These are phyloP conservation scores for Thalia dealbata DNA, from an alignment of 176 grass and related monocot genomes.

Conservation along the genomic window DNA sequence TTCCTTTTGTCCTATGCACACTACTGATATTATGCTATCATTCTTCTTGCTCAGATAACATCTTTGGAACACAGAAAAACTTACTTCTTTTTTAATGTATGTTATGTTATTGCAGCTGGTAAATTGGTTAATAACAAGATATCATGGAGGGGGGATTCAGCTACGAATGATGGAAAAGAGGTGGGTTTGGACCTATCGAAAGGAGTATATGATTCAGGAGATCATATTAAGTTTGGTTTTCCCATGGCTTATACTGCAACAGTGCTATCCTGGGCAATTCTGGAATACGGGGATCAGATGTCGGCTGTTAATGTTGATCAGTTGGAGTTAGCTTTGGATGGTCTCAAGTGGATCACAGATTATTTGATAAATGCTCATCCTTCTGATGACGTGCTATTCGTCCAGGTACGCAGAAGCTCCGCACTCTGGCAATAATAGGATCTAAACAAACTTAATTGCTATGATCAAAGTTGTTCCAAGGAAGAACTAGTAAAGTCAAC, in stretches of 20 bases:
- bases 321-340: slow-evolving; percentile 56
- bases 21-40: not conserved
- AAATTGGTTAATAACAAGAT: slow-evolving; percentile 78
- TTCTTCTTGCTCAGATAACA: not conserved
- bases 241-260: slow-evolving; percentile 86
- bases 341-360: slow-evolving; percentile 76
- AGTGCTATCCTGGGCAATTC: slow-evolving; percentile 67
- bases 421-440: not conserved
- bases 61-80: not conserved
- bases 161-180: slow-evolving; percentile 61
- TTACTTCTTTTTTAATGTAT: not conserved
- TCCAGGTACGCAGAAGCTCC: slow-evolving; percentile 46
- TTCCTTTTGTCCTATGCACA: not conserved
- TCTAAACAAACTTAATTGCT: too few relatives aligned
- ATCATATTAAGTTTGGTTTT: slow-evolving; percentile 91
- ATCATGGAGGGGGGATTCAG: slow-evolving; percentile 76
- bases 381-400: slow-evolving; percentile 73
- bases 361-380: slow-evolving; percentile 81
- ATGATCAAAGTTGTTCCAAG: too few relatives aligned
- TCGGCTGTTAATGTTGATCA: slow-evolving; percentile 38
- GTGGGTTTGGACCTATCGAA: slow-evolving; percentile 76
- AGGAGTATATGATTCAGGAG: slow-evolving; percentile 77
- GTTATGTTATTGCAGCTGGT: slow-evolving; percentile 39
- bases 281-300: slow-evolving; percentile 95
- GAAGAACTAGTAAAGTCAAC: too few relatives aligned